These are phyloP conservation scores for Tillandsia fasciculata DNA, from an alignment of 176 grass and related monocot species.

Conservation along the genomic window DNA sequence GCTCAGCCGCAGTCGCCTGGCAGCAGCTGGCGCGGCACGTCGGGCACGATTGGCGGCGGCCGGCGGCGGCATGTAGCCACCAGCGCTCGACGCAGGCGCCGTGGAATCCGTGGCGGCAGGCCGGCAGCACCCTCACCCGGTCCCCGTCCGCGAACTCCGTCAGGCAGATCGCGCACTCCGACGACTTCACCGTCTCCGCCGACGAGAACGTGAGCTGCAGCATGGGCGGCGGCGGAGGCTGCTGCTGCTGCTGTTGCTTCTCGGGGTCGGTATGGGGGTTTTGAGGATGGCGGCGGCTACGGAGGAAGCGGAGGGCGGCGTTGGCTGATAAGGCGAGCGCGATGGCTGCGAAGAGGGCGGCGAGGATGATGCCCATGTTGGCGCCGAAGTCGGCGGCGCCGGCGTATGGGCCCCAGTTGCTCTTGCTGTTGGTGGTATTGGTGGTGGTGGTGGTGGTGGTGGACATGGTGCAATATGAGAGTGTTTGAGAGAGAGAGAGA, in stretches of 20 bases:
- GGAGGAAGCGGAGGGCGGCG: slow-evolving; percentile 38
- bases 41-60: slow-evolving; percentile 38
- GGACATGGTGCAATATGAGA: background rate
- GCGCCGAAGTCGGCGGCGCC: slow-evolving; percentile 45
- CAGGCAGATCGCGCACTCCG: slow-evolving; percentile 57
- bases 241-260: slow-evolving; percentile 16
- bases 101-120: slow-evolving; percentile 62
- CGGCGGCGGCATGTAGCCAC: slow-evolving; percentile 28
- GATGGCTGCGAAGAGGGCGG: slow-evolving; percentile 29
- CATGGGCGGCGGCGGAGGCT: background rate
- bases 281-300: background rate
- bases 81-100: slow-evolving; percentile 57
- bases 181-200: no score
- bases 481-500: background rate
- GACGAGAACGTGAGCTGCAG: slow-evolving; percentile 25
- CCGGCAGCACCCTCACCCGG: slow-evolving; percentile 36
- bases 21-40: slow-evolving; percentile 42
- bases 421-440: slow-evolving; percentile 4
- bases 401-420: slow-evolving; percentile 47
- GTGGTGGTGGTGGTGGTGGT: background rate
- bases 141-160: slow-evolving; percentile 59
- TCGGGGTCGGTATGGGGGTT: slow-evolving; percentile 12
- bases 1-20: background rate
- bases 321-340: slow-evolving; percentile 35
- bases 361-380: slow-evolving; percentile 60